phyloP scores from a whole-genome alignment of 306 rosid genomes.

The Cucurbita moschata region DNA sequence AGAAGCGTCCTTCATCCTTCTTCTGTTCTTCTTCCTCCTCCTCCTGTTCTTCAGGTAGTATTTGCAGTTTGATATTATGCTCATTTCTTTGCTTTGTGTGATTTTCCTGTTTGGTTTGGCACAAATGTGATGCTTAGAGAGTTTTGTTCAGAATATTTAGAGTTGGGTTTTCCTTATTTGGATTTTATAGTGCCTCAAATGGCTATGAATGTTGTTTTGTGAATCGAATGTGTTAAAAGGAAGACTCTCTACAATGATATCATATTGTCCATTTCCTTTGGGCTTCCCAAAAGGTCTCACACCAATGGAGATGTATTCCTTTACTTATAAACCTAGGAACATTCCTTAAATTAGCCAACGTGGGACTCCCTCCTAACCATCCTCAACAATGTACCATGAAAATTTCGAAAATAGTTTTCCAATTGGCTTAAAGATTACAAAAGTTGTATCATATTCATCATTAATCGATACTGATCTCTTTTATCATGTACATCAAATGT shows the following conservation, averaged over 20 bases:
- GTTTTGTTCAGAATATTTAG: not conserved
- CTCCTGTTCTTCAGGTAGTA: slow-evolving; percentile 23
- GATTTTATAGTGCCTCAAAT: not conserved
- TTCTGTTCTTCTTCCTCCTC: slow-evolving; percentile 23
- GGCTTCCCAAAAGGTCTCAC: too few species aligned
- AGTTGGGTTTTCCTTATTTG: not conserved
- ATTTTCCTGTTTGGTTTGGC: not conserved
- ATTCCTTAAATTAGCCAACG: too few species aligned
- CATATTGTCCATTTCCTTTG: too few species aligned
- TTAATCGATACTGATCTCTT: not conserved
- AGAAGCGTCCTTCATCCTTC: slow-evolving; percentile 32
- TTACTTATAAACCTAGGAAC: too few species aligned
- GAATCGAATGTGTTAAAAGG: not conserved
- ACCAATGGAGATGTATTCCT: too few species aligned
- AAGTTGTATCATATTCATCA: not conserved
- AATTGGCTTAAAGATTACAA: not conserved
- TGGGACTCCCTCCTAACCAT: too few species aligned
- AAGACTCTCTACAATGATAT: too few species aligned
- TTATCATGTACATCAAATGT: not conserved
- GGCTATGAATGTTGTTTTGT: not conserved
- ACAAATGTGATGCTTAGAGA: not conserved
- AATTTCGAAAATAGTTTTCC: not conserved
- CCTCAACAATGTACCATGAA: not conserved
- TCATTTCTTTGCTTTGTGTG: not conserved
- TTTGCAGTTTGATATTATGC: not conserved